These are phyloP conservation scores for Cystobasidium pallidum DNA, from an alignment of 1,284 basidiomycete species.

Conservation along the genomic window DNA sequence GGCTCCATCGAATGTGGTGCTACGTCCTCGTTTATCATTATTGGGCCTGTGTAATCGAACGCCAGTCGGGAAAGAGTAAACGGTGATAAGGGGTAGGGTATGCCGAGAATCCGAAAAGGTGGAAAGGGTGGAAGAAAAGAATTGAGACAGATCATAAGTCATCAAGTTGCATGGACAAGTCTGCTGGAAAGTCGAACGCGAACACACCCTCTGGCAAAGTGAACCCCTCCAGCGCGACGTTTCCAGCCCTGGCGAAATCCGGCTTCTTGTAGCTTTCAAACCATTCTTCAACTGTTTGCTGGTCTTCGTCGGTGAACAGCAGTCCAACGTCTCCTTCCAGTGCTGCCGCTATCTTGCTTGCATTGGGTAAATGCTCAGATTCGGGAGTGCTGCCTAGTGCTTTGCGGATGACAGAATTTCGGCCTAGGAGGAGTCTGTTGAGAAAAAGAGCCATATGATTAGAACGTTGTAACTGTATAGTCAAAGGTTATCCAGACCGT, in stretches of 20 bases:
- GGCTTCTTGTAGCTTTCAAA: slow-evolving; percentile 86
- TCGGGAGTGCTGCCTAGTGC: slow-evolving; percentile 86
- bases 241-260: slow-evolving; percentile 90
- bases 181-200: no score
- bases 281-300: slow-evolving; percentile 89
- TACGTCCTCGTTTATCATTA: slow-evolving; percentile 63
- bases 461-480: neutral
- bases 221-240: slow-evolving; percentile 74
- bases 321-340: slow-evolving; percentile 92
- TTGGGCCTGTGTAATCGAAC: slow-evolving; percentile 58
- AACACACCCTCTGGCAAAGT: slow-evolving; percentile 67
- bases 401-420: slow-evolving; percentile 91
- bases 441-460: slow-evolving; percentile 48
- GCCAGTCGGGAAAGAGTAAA: no score
- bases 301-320: slow-evolving; percentile 85
- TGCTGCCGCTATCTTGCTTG: slow-evolving; percentile 78
- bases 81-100: no score
- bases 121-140: neutral
- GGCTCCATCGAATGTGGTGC: slow-evolving; percentile 97
- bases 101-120: no score
- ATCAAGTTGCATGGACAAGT: no score
- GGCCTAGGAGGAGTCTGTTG: slow-evolving; percentile 84
- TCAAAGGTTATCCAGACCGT: no score
- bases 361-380: slow-evolving; percentile 79
- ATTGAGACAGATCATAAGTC: neutral